Evolutionary conservation across 352 stramenopile species (phyloP), one percentile per base, ranked within the genome.

Genomic region (Globisporangium emineosum): DNA sequence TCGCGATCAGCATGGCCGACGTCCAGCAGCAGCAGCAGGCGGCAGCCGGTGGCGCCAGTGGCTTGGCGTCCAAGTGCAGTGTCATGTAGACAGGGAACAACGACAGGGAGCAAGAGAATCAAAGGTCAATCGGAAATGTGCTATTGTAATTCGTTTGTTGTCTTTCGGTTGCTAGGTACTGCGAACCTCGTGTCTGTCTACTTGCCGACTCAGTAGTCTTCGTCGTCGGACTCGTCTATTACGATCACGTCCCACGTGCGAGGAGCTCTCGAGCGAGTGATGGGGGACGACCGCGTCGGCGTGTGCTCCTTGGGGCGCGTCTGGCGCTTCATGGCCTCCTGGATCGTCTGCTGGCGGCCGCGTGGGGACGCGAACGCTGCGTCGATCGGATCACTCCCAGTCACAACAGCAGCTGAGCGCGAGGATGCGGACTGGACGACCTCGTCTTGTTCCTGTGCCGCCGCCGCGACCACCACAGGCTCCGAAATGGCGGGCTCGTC

Each of bases 241-340:
- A 91, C 83, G 59, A 91, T 93, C 57, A 93, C 74, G 32, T 93
- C 81, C 80, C 79, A 93, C 42, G 80, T 54, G 5, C 67, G 69
- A 19, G 71, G 68, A 59, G 70, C 45, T 37, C 70, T 65, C 54
- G 84, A 77, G 42, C 66, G 65, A 57, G 70, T 71, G 40, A 47
- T 47, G 2, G 17, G 40, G 40, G 40, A 47, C 40, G 17, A 21
- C 40, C 40, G 40, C 17, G 40, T 47, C 40, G 17, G 40, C 40
- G 40, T 47, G n/a, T 17, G 15, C 52, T 21, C 4, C 8, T 57
- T 42, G 5, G 9, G 32, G 51, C 8, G 33, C 27, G 10, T 32
- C 6, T 40, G 53, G 43, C 32, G 52, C 64, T 62, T 62, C 52
- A 35, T 62, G 60, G 50, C 57, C 45, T 58, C 68, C 55, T 40